Percentiles rank a stretch among this genome's conserved stretches.
Conservation (phyloP, 768 basidiomycete genomes). For the Lactarius trivialis region DNA sequence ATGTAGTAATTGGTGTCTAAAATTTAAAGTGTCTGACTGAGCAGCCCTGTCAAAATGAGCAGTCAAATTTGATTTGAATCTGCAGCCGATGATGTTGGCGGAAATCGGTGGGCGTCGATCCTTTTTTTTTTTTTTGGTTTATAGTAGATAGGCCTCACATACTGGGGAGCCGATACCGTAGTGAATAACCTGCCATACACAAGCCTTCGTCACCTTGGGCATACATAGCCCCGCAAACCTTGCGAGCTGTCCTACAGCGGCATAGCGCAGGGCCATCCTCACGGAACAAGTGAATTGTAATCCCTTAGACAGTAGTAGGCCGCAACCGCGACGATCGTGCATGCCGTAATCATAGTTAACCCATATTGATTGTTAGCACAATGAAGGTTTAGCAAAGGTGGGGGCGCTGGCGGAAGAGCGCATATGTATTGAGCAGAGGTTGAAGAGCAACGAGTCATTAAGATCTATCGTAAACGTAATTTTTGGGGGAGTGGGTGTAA, state of each 20-base stretch:
- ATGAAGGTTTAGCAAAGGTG: background rate
- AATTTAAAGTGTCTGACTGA: too few relatives aligned
- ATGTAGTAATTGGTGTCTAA: background rate
- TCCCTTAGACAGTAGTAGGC: background rate
- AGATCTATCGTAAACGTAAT: constrained; percentile 13
- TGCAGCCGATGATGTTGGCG: too few relatives aligned
- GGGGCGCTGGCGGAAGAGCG: background rate
- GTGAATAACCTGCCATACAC: background rate
- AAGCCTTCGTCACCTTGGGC: background rate
- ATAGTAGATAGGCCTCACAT: background rate
- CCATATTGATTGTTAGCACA: background rate
- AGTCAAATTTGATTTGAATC: too few relatives aligned
- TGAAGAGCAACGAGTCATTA: background rate
- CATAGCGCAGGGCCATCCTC: background rate
- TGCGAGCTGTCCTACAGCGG: background rate
- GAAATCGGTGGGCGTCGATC: too few relatives aligned
- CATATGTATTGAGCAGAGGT: constrained; percentile 13
- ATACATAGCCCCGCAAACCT: too few relatives aligned
- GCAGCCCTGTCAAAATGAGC: too few relatives aligned
- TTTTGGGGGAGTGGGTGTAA: background rate
- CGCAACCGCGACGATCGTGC: background rate
- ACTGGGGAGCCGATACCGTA: background rate
- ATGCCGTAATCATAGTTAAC: background rate
- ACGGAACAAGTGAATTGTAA: background rate
- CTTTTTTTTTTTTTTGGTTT: background rate